Evolutionary conservation across 129 eudicot species (phyloP), one percentile per base, ranked within the genome.

Genomic region (Erigeron canadensis): DNA sequence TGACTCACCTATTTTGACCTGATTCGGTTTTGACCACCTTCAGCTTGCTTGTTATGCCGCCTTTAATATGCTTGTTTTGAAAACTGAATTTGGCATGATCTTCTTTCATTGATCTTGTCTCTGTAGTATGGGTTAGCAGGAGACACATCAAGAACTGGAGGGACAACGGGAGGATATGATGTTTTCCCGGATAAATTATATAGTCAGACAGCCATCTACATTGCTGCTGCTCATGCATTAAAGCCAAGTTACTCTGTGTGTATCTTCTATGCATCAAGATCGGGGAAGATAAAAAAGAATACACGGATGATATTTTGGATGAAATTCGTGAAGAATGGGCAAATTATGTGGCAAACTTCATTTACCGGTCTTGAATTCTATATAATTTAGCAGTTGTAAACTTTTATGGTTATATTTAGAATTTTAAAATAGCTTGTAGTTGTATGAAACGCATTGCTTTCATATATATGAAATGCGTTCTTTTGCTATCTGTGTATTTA

Each of bases 201-300:
- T 82, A 87, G 96, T 71, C 95, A 89, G 67, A 85, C 95, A 75
- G 98, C 96, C 45, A 85, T 93, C 74, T 93, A 93, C 75, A 89
- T 93, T 80, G 98, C 98, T 8, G 92, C 96, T 82, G 98, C 96
- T 67, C 98, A 93, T 84, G 95, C 98, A 43, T 53, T 89, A 67
- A 89, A 87, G 63, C 96, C 96, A 67, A 89, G 75, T 82, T 85
- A 93, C 82, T 87, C 98, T 28, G 98, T 93, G 59, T 37, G 82
- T 75, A 44, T 47, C 17, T 65, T 21, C 2, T 65, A 9, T 21
- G 34, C 22, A 8, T 53, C 10, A 56, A 75, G 7, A 54, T 15
- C 23, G n/a, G n/a, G n/a, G n/a, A n/a, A n/a, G n/a, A n/a, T n/a
- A n/a, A n/a, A n/a, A n/a, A n/a, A n/a, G n/a, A n/a, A n/a, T n/a